Evolutionary conservation across 768 basidiomycete species (phyloP).

Genomic region (Tulasnella calospora): DNA sequence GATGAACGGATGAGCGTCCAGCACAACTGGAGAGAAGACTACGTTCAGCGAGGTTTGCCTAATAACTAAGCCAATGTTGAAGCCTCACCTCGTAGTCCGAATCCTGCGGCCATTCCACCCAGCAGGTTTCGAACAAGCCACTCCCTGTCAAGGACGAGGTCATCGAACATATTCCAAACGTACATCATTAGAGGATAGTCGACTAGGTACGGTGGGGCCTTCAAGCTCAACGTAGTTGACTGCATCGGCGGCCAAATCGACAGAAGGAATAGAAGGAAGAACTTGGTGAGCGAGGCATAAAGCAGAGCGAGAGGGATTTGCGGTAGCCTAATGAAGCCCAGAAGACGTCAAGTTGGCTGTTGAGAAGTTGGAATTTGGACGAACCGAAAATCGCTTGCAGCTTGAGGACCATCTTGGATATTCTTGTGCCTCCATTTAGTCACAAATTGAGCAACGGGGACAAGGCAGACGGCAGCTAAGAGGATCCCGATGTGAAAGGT

Average conservation of each 20-base stretch:
- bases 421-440: constrained; percentile 18
- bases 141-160: constrained; percentile 69
- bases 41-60: background rate
- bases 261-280: constrained; percentile 75
- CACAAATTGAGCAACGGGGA: constrained; percentile 43
- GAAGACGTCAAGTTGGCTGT: background rate
- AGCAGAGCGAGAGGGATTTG: constrained; percentile 73
- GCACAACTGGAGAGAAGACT: constrained; percentile 51
- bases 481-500: constrained; percentile 69
- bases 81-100: constrained; percentile 67
- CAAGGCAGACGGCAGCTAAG: constrained; percentile 50
- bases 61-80: background rate
- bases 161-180: constrained; percentile 58
- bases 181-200: constrained; percentile 39
- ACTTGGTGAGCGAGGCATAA: constrained; percentile 79
- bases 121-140: constrained; percentile 81
- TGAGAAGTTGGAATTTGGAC: background rate
- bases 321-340: constrained; percentile 49
- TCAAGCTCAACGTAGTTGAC: background rate
- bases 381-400: background rate
- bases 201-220: constrained; percentile 15
- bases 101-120: constrained; percentile 83
- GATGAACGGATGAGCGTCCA: constrained; percentile 69
- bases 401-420: background rate
- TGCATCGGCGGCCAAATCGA: constrained; percentile 59